Evolutionary conservation across 345 rosid species (phyloP), one percentile per base, ranked within the genome.

Genomic region (Boechera stricta): DNA sequence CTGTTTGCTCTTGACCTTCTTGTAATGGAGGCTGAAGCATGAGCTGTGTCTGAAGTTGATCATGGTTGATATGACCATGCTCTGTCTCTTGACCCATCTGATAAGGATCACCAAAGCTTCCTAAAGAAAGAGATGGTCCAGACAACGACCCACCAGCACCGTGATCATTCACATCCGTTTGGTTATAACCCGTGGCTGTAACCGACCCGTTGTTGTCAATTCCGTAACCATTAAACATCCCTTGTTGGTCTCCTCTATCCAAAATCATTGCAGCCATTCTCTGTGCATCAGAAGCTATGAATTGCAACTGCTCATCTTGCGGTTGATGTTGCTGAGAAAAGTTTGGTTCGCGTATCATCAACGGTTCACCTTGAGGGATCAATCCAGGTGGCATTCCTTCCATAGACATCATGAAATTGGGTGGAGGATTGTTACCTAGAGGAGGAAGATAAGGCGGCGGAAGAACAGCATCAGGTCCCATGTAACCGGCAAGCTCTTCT

Each of bases 1-100:
- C 87, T 13, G 49, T 67, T 48, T 69, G 79, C 39, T 73, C 75
- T 44, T 80, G 85, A 2, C 16, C 55, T 51, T 75, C 87, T 26
- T 83, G 89, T 54, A 73, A 69, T 33, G 86, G 79, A 70, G 76
- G 82, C 21, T 83, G 97, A 71, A 90, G 86, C 81, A 90, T 76
- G 32, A 87, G 82, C 66, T 88, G 91, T 42, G 84, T 82, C 64
- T 82, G 84, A 73, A 81, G 81, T 53, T 72, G 83, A 48, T 82
- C 87, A 32, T 75, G 70, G 38, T 80, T 86, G 16, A 74, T 85
- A 41, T 73, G 82, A 52, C 32, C 33, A 63, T 78, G 83, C 4
- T 82, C 80, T 76, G 53, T 65, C 78, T 51, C 78, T 55, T 65
- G 87, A 88, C 72, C 69, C 57, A 85, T 81, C 62, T 85, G 91